These are phyloP conservation scores for Phaseolus lunatus DNA, from an alignment of 306 rosid genomes.

Conservation along the genomic window DNA sequence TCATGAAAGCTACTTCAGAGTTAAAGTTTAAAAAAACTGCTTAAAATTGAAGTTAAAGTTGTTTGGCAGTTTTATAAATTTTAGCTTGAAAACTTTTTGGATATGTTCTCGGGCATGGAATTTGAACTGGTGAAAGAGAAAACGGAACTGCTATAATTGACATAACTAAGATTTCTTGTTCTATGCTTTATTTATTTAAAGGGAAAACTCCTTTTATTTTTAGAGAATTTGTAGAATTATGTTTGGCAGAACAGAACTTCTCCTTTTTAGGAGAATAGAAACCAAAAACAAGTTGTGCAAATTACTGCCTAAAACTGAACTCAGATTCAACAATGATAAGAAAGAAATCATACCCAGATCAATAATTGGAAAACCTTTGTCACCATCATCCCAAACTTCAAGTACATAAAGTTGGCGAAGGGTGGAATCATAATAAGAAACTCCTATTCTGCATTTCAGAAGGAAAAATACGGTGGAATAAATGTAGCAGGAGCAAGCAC, in stretches of 20 bases:
- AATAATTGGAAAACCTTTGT: constrained; percentile 78
- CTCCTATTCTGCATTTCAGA: constrained; percentile 71
- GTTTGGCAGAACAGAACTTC: not conserved
- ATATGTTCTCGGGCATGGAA: not conserved
- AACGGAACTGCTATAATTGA: not conserved
- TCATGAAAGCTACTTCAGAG: not conserved
- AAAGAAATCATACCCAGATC: constrained; percentile 73
- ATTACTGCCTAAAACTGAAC: constrained; percentile 34
- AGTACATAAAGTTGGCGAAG: constrained; percentile 88
- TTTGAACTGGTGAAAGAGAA: not conserved
- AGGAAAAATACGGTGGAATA: constrained; percentile 27
- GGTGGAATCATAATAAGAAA: constrained; percentile 88
- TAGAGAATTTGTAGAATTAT: not conserved
- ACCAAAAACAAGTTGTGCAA: not conserved
- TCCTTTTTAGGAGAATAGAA: not conserved
- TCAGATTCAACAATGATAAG: constrained; percentile 34
- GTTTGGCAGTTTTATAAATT: not conserved
- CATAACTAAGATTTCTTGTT: not conserved
- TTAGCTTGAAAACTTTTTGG: not conserved
- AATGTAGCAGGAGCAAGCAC: constrained; percentile 28
- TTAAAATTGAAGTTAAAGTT: not conserved
- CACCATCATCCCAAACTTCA: constrained; percentile 95
- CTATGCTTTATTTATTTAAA: not conserved
- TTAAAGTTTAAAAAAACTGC: not conserved
- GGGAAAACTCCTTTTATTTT: not conserved